These are phyloP conservation scores for Ogataea trehaloabstinens DNA, from an alignment of 805 yeast genomes.

Conservation along the genomic window DNA sequence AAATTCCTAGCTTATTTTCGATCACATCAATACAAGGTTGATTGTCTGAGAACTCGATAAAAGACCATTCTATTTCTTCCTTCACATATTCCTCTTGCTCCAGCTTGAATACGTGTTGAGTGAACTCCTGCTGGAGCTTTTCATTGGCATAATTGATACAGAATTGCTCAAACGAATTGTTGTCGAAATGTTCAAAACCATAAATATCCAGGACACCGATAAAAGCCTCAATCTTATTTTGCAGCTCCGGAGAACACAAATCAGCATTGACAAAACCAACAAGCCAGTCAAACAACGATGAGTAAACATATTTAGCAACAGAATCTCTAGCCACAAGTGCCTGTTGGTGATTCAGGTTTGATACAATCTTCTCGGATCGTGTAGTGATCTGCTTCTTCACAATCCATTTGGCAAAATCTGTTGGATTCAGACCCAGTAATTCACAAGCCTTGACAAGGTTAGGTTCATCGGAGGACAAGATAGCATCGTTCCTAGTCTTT, in stretches of 20 bases:
- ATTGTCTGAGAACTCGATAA: conserved; percentile 92
- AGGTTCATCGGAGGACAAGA: conserved; percentile 82
- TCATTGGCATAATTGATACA: conserved; percentile 97
- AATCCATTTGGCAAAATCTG: conserved; percentile 81
- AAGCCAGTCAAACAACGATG: conserved; percentile 93
- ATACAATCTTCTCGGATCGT: conserved; percentile 87
- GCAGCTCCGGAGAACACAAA: conserved; percentile 72
- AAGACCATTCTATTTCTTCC: conserved; percentile 95
- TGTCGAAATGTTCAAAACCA: conserved; percentile 95
- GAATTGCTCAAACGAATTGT: conserved; percentile 94
- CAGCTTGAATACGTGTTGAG: conserved; percentile 93
- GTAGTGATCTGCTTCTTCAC: conserved; percentile 89
- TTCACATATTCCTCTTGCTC: conserved; percentile 94
- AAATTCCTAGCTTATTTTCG: conserved; percentile 83
- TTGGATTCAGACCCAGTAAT: conserved; percentile 75
- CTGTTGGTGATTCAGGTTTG: conserved; percentile 77
- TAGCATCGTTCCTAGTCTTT: conserved; percentile 81
- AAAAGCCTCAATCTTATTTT: conserved; percentile 59
- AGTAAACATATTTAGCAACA: conserved; percentile 91
- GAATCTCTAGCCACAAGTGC: conserved; percentile 93
- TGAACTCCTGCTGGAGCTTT: conserved; percentile 94
- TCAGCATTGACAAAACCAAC: conserved; percentile 81
- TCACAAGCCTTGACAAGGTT: conserved; percentile 79
- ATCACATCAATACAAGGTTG: conserved; percentile 95
- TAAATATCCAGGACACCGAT: conserved; percentile 97